These are phyloP conservation scores for Geotrichum armillariae DNA, from an alignment of 1,139 yeast genomes.

Conservation along the genomic window DNA sequence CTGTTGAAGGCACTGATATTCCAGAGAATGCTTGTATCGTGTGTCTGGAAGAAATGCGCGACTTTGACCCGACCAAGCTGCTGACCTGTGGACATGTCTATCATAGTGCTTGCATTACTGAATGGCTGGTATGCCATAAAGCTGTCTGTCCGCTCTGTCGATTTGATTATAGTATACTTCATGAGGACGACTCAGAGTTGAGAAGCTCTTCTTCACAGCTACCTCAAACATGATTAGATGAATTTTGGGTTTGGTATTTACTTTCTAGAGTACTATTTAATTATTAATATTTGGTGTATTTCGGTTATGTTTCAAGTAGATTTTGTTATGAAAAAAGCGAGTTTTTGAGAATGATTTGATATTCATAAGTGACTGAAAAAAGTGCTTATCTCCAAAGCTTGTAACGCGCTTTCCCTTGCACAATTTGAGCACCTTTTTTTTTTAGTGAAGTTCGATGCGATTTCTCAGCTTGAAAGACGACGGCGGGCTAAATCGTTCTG, in stretches of 20 bases:
- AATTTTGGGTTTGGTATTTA: not conserved
- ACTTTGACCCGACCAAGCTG: conserved; percentile 4
- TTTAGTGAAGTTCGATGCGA: too few species aligned
- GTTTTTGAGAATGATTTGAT: too few species aligned
- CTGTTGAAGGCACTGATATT: conserved; percentile 2
- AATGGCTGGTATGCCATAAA: conserved; percentile 17
- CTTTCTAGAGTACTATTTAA: not conserved
- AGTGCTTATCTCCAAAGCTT: too few species aligned
- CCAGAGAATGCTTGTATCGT: conserved; percentile 17
- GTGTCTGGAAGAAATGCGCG: conserved; percentile 12
- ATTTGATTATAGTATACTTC: conserved; percentile 8
- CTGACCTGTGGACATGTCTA: conserved; percentile 14
- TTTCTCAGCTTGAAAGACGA: too few species aligned
- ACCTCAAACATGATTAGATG: not conserved
- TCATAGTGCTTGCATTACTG: conserved; percentile 15
- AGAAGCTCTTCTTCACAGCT: not conserved
- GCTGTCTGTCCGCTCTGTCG: conserved; percentile 21
- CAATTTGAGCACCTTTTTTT: too few species aligned
- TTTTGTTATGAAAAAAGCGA: too few species aligned
- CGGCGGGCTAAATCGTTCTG: too few species aligned
- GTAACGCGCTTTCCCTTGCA: too few species aligned
- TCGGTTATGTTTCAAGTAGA: too few species aligned
- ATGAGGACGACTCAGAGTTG: not conserved
- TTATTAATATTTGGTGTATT: too few species aligned
- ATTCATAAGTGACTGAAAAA: too few species aligned